These are phyloP conservation scores for Papilionanthe hybrid DNA, from an alignment of 116 monocot genomes.

Conservation along the genomic window DNA sequence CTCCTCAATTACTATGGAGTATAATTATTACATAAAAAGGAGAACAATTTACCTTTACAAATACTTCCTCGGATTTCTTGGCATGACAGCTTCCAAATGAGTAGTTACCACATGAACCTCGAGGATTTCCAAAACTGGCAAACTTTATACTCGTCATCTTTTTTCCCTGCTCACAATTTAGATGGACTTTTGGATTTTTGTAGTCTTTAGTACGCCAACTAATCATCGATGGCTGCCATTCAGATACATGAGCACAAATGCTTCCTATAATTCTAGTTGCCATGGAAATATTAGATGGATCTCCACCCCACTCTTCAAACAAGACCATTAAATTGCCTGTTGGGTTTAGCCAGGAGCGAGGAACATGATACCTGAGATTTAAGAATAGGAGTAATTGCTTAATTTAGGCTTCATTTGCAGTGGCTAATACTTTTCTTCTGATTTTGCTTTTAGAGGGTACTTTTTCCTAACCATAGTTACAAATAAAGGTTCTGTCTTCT, in stretches of 20 bases:
- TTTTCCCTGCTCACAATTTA: constrained; percentile 14
- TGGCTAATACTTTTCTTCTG: too few species aligned
- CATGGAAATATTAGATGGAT: constrained; percentile 22
- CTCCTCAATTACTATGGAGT: not conserved
- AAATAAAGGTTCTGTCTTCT: too few species aligned
- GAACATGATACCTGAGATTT: constrained; percentile 33
- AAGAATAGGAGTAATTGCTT: too few species aligned
- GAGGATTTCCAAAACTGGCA: constrained; percentile 28
- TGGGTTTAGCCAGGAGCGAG: constrained; percentile 32
- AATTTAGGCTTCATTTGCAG: too few species aligned
- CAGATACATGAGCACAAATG: constrained; percentile 22
- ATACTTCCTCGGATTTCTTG: constrained; percentile 19
- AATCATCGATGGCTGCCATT: constrained; percentile 23
- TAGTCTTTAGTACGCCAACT: constrained; percentile 25
- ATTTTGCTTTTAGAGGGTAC: too few species aligned
- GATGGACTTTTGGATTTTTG: constrained; percentile 19
- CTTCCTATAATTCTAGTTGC: constrained; percentile 11
- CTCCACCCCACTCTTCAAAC: constrained; percentile 37
- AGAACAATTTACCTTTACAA: constrained; percentile 17
- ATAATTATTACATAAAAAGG: not conserved
- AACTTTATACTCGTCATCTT: constrained; percentile 21
- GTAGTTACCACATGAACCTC: constrained; percentile 22
- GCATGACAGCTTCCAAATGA: constrained; percentile 30
- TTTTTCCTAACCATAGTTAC: too few species aligned
- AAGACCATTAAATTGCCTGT: constrained; percentile 31